These are phyloP conservation scores for Barnettozyma vustinii DNA, from an alignment of 805 yeast genomes.

Conservation along the genomic window DNA sequence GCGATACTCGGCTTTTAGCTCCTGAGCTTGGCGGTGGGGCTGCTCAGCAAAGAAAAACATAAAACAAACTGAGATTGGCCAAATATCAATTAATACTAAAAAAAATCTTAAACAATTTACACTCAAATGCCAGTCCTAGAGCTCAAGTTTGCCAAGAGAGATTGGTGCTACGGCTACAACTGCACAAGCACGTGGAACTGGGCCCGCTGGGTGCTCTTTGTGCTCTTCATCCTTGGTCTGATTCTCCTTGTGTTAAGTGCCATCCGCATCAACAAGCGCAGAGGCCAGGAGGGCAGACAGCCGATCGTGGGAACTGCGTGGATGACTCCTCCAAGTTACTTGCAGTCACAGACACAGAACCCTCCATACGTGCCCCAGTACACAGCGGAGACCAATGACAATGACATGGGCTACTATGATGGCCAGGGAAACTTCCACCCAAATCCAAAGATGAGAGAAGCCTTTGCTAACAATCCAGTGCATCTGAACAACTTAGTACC, in stretches of 20 bases:
- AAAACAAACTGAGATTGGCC: neutral
- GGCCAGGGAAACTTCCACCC: constrained; percentile 26
- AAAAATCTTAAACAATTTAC: too few species aligned
- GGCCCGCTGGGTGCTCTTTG: constrained; percentile 42
- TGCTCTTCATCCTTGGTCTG: constrained; percentile 47
- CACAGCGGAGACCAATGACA: constrained; percentile 58
- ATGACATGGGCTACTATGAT: constrained; percentile 63
- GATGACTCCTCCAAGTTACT: constrained; percentile 82
- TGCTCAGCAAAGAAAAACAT: neutral
- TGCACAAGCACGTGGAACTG: constrained; percentile 19
- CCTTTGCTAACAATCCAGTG: constrained; percentile 10
- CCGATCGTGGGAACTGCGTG: constrained; percentile 77
- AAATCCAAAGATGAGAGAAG: constrained; percentile 28
- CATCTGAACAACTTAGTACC: constrained; percentile 19
- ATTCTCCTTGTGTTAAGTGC: constrained; percentile 45
- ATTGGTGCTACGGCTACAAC: constrained; percentile 18
- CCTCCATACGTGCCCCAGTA: constrained; percentile 65
- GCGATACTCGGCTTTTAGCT: neutral
- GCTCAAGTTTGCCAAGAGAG: neutral
- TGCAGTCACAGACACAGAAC: constrained; percentile 32
- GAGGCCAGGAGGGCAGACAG: constrained; percentile 37
- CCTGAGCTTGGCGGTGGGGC: neutral
- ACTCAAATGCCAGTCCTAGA: neutral
- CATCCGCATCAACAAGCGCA: constrained; percentile 46
- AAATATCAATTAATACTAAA: neutral